Evolutionary conservation across 495 filamentous ascomycete species (phyloP).

Genomic region (Cercophora samala): DNA sequence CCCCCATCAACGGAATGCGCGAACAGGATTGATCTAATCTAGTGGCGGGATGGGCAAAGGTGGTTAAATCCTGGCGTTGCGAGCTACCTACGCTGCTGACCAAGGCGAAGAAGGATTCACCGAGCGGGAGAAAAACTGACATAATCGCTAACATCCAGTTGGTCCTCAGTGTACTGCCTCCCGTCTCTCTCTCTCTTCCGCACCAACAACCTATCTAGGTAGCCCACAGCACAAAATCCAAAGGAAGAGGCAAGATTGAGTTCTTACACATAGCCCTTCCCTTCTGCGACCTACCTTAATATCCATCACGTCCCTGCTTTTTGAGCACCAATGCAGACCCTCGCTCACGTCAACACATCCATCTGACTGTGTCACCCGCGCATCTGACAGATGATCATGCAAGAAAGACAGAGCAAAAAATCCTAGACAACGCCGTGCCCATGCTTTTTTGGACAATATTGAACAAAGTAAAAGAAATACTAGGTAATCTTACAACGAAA

Average conservation of each 20-base stretch:
- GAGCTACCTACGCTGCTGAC: background rate
- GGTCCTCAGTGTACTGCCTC: background rate
- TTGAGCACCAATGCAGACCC: background rate
- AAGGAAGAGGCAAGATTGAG: conserved; percentile 8
- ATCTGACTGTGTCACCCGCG: background rate
- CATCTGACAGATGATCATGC: background rate
- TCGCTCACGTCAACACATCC: background rate
- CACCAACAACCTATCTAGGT: background rate
- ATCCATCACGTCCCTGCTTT: background rate
- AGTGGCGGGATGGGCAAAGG: too few relatives aligned
- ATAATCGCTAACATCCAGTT: background rate
- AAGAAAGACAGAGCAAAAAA: background rate
- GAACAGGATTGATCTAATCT: too few relatives aligned
- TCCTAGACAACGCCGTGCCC: conserved; percentile 2
- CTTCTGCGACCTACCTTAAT: background rate
- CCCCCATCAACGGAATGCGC: too few relatives aligned
- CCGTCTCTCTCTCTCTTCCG: too few relatives aligned
- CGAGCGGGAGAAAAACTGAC: background rate
- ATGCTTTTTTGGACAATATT: background rate
- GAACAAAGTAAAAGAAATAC: background rate
- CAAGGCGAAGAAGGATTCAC: background rate
- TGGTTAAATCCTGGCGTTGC: background rate
- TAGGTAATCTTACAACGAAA: conserved; percentile 7
- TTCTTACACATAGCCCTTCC: background rate
- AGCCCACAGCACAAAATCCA: background rate